Conservation (phyloP, 2,329 filamentous ascomycete species). For the Ascochyta lentis region DNA sequence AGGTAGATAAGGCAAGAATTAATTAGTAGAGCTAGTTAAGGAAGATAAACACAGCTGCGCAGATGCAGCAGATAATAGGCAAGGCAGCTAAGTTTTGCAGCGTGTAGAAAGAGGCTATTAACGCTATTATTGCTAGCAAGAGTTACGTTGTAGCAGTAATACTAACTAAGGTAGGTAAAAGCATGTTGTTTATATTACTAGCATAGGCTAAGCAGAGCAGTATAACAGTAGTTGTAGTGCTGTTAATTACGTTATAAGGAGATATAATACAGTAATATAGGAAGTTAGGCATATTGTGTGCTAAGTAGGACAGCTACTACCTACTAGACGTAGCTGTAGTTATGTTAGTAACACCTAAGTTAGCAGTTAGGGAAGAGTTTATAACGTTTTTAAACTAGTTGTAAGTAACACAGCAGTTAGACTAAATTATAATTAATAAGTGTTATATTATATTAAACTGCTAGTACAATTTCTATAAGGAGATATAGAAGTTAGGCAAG, state of each 20-base stretch:
- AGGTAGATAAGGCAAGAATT: neutral
- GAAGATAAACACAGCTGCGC: conserved; percentile 13
- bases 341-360: conserved; percentile 34
- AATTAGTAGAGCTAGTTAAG: conserved; percentile 3
- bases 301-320: conserved; percentile 24
- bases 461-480: conserved; percentile 15
- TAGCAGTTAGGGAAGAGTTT: conserved; percentile 28
- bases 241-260: conserved; percentile 26
- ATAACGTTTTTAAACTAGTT: conserved; percentile 27
- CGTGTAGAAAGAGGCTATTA: conserved; percentile 26
- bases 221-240: conserved; percentile 30
- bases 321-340: conserved; percentile 22
- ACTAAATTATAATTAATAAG: conserved; percentile 29
- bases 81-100: conserved; percentile 22
- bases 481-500: conserved; percentile 23
- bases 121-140: conserved; percentile 24
- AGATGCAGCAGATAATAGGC: conserved; percentile 21
- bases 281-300: conserved; percentile 1
- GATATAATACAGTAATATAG: conserved; percentile 27
- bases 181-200: conserved; percentile 38
- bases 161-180: conserved; percentile 33
- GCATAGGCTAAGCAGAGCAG: conserved; percentile 22
- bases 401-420: conserved; percentile 20
- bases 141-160: conserved; percentile 31
- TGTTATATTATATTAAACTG: conserved; percentile 30